Base-by-base conservation (phyloP, 2,329 filamentous ascomycete species). In the Cladophialophora yegresii region DNA sequence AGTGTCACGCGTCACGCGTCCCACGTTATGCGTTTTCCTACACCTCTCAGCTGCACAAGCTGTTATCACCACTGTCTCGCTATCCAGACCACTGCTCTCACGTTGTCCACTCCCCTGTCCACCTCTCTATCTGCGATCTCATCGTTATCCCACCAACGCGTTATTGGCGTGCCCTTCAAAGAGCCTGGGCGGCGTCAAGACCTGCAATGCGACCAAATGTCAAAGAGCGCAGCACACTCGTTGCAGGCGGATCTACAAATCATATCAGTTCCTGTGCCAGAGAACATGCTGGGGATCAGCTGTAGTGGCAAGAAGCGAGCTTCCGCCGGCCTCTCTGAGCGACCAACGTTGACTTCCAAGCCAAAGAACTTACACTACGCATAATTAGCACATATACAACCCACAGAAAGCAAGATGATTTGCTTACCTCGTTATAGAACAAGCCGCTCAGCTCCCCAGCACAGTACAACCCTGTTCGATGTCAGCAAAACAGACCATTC, bases 391-490 rank as follows among this genome's bases (percentile, higher is more conserved):
- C 51, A 20, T 63, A 26, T 43, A 20, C 23, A 13, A 26, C 30
- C 28, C n/a, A 20, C 45, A 36, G 28, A 6, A 12, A 5, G 9
- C 10, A 8, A 40, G 30, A 36, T 12, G n/a, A 50, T 43, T 9
- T 10, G 23, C 64, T 55, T 58, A 66, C 64, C 54, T 66, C 64
- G 56, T 69, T 67, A 28, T 67, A 67, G 57, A 65, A 70, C 36
- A 70, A 32, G 9, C 66, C 66, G 30, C 61, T 68, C 22, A 70
- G 54, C 36, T 70, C 68, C 28, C 68, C 68, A 4, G 68, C 64
- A 22, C 61, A 62, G 43, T 68, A 68, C 54, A 70, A 57, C 12
- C 75, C 76, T 66, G 36, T 36, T n/a, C 20, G 10, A 9, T 22
- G 53, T 62, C 53, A 62, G 53, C 22, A 16, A 50, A 30, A 28